A percentile compares a stretch with the other conserved stretches of the same genome.
Evolutionary conservation across 176 grass and related monocot species (phyloP).

Genomic region (Poa pratensis): DNA sequence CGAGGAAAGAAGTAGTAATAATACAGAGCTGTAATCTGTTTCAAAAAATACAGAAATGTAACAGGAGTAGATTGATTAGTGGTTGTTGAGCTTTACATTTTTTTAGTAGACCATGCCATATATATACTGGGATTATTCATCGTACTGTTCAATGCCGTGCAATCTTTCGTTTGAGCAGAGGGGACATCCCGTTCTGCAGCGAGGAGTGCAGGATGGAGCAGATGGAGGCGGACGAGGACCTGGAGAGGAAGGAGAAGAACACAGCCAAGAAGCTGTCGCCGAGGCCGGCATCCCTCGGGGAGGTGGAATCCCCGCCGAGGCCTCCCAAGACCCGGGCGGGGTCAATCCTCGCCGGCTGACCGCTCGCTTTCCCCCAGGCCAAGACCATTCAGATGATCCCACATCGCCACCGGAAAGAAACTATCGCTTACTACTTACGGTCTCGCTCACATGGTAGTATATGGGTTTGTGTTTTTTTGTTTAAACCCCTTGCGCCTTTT

Average conservation of each 20-base stretch:
- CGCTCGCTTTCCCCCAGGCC: conserved; percentile 23
- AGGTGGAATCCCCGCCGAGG: conserved; percentile 48
- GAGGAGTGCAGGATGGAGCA: conserved; percentile 74
- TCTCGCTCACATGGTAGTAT: conserved; percentile 29
- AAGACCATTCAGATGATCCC: conserved; percentile 41
- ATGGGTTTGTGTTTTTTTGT: conserved; percentile 65
- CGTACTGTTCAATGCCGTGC: neutral
- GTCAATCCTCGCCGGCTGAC: conserved; percentile 62
- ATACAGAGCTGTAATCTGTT: no score
- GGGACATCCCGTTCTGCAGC: conserved; percentile 72
- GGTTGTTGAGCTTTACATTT: neutral
- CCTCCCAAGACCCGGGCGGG: conserved; percentile 55
- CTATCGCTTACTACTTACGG: conserved; percentile 27
- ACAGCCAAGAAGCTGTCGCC: conserved; percentile 42
- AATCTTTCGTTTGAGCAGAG: conserved; percentile 39
- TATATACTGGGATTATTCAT: neutral
- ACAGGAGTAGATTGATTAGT: neutral
- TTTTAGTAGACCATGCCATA: neutral
- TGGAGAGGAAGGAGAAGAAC: conserved; percentile 56
- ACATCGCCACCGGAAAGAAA: conserved; percentile 10
- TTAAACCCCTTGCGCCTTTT: conserved; percentile 44
- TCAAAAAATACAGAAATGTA: neutral
- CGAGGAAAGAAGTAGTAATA: neutral
- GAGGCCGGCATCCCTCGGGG: conserved; percentile 25
- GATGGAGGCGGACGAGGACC: conserved; percentile 66